phyloP scores from a whole-genome alignment of 2,329 filamentous ascomycete species.

The Fusarium albidum region DNA sequence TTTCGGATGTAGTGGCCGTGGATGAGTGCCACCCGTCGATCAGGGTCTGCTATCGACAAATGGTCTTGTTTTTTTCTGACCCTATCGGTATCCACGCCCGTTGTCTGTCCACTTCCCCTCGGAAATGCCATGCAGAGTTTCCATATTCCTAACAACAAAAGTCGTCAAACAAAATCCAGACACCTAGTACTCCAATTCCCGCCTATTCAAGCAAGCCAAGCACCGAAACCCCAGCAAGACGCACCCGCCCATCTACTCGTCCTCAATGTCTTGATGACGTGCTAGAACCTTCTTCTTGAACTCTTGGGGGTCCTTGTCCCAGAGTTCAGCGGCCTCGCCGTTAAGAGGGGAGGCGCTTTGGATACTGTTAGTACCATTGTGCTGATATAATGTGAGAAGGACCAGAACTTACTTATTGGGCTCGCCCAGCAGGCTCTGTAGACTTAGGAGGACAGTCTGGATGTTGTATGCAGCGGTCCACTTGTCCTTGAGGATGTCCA shows the following conservation, averaged over 20 bases:
- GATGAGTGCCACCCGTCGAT: slow-evolving; percentile 37
- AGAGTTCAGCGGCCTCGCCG: slow-evolving; percentile 93
- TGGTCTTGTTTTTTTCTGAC: slow-evolving; percentile 36
- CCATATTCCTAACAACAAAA: slow-evolving; percentile 42
- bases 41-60: slow-evolving; percentile 38
- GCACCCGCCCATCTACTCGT: slow-evolving; percentile 56
- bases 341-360: slow-evolving; percentile 89
- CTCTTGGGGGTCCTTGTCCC: slow-evolving; percentile 87
- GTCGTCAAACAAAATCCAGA: slow-evolving; percentile 41
- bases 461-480: slow-evolving; percentile 99
- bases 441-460: slow-evolving; percentile 87
- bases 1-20: slow-evolving; percentile 33
- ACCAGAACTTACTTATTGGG: slow-evolving; percentile 87
- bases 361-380: slow-evolving; percentile 29
- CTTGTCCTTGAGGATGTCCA: slow-evolving; percentile 98
- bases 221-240: slow-evolving; percentile 15
- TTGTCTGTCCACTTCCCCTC: slow-evolving; percentile 26
- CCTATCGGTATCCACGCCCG: slow-evolving; percentile 28
- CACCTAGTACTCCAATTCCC: slow-evolving; percentile 54
- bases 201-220: slow-evolving; percentile 41
- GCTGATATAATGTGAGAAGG: neutral
- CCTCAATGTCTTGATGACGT: slow-evolving; percentile 70
- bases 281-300: slow-evolving; percentile 81
- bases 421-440: slow-evolving; percentile 95
- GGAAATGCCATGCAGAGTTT: slow-evolving; percentile 45